Evolutionary conservation across 768 basidiomycete species (phyloP).

Genomic region (Kondoa subrosea): DNA sequence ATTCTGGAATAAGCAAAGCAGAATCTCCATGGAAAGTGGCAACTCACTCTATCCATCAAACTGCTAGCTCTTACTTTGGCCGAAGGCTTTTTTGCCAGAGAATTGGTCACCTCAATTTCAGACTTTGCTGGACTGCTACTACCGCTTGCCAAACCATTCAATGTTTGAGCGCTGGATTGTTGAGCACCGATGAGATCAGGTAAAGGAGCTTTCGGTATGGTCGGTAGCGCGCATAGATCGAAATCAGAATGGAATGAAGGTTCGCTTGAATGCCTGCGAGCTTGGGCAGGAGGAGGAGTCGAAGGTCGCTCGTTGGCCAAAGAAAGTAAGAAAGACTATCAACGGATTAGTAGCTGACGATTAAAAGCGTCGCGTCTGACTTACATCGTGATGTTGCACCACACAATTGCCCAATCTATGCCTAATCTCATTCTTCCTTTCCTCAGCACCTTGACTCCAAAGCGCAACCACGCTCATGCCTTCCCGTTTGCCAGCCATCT

Average conservation of each 20-base stretch:
- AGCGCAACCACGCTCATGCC: slow-evolving; percentile 26
- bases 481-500: slow-evolving; percentile 21
- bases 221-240: background rate
- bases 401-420: slow-evolving; percentile 16
- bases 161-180: background rate
- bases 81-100: background rate
- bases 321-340: background rate
- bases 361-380: background rate
- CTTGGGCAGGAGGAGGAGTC: background rate
- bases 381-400: slow-evolving; percentile 14
- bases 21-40: background rate
- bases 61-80: slow-evolving; percentile 1
- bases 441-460: slow-evolving; percentile 24
- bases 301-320: background rate
- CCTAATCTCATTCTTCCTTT: slow-evolving; percentile 20
- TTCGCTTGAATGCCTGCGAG: background rate
- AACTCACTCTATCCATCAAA: slow-evolving; percentile 2
- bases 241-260: background rate
- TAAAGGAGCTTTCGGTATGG: background rate
- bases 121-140: background rate
- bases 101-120: background rate
- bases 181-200: background rate
- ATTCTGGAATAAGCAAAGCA: background rate
- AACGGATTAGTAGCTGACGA: too few relatives aligned
- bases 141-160: background rate